phyloP scores from a whole-genome alignment of 2,329 filamentous ascomycete species.

The Talaromyces islandicus region DNA sequence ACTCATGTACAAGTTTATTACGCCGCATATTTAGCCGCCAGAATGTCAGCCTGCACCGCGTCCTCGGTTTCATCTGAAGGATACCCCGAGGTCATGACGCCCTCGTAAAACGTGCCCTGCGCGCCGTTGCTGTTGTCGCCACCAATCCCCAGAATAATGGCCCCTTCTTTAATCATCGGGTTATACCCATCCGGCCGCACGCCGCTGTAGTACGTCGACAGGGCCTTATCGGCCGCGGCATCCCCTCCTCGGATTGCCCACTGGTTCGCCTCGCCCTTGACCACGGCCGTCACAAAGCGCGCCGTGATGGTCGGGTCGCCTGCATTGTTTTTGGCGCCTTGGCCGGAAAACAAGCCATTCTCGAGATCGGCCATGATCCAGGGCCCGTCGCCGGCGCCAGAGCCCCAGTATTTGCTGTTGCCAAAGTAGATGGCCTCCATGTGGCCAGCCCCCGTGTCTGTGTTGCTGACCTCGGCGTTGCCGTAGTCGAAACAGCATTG shows the following conservation, averaged over 20 bases:
- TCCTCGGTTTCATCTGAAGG: conserved; percentile 55
- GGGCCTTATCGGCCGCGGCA: conserved; percentile 44
- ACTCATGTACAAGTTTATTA: too few species aligned
- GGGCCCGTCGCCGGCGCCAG: conserved; percentile 53
- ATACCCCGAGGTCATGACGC: conserved; percentile 58
- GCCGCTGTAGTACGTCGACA: conserved; percentile 57
- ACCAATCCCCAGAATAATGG: conserved; percentile 65
- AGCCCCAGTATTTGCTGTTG: conserved; percentile 49
- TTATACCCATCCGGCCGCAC: conserved; percentile 55
- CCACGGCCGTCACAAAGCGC: conserved; percentile 52
- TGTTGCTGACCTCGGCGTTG: conserved; percentile 49
- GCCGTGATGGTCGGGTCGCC: conserved; percentile 47
- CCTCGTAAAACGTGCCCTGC: conserved; percentile 61
- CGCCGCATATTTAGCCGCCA: conserved; percentile 51
- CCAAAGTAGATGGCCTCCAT: conserved; percentile 68
- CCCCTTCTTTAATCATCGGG: conserved; percentile 59
- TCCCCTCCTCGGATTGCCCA: conserved; percentile 59
- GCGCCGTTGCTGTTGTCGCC: conserved; percentile 57
- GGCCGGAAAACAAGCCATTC: conserved; percentile 59
- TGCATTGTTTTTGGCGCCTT: conserved; percentile 41
- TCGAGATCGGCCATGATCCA: conserved; percentile 68
- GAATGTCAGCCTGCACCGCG: conserved; percentile 55
- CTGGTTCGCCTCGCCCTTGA: conserved; percentile 52
- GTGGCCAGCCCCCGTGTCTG: conserved; percentile 55
- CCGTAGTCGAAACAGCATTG: conserved; percentile 50